Percentiles rank a stretch among this genome's conserved stretches.
Conservation (phyloP, 192 early-diverging fungal genomes). For the Linderina pennispora region DNA sequence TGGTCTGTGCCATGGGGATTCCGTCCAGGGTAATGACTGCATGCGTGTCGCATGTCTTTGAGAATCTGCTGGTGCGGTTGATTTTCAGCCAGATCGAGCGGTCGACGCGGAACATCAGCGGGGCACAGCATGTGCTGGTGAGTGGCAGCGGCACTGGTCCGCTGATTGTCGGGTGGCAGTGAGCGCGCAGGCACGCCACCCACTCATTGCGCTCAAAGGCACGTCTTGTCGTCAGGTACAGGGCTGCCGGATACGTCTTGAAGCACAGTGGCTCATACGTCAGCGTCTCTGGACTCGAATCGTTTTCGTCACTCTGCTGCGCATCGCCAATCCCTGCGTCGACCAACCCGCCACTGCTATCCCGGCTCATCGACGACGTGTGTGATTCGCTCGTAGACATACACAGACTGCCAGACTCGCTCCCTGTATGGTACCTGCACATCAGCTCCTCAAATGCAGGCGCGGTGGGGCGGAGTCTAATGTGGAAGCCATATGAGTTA, state of each 20-base stretch:
- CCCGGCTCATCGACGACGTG: too few species aligned
- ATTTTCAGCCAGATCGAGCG: constrained; percentile 39
- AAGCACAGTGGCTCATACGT: too few species aligned
- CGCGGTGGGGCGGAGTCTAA: too few species aligned
- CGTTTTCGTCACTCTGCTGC: too few species aligned
- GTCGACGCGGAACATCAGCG: constrained; percentile 24
- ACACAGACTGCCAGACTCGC: too few species aligned
- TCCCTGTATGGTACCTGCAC: too few species aligned
- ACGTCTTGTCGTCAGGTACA: constrained; percentile 23
- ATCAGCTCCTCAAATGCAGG: too few species aligned
- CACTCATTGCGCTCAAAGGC: constrained; percentile 37
- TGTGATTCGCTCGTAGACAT: too few species aligned
- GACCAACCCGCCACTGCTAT: too few species aligned
- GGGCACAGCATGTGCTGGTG: background rate
- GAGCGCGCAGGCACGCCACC: constrained; percentile 22
- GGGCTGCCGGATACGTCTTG: constrained; percentile 11
- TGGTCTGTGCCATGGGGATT: constrained; percentile 18
- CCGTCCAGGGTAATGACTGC: constrained; percentile 26
- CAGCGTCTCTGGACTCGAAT: too few species aligned
- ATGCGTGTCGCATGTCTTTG: background rate
- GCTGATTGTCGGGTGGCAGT: constrained; percentile 8
- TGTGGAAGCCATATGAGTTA: constrained; percentile 30
- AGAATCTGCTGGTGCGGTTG: constrained; percentile 16
- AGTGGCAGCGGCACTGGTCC: constrained; percentile 5
- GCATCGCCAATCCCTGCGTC: too few species aligned